Evolutionary conservation across 164 flowering plant genomes (phyloP), one percentile per base, ranked within the genome.

Genomic region (Aristolochia californica): DNA sequence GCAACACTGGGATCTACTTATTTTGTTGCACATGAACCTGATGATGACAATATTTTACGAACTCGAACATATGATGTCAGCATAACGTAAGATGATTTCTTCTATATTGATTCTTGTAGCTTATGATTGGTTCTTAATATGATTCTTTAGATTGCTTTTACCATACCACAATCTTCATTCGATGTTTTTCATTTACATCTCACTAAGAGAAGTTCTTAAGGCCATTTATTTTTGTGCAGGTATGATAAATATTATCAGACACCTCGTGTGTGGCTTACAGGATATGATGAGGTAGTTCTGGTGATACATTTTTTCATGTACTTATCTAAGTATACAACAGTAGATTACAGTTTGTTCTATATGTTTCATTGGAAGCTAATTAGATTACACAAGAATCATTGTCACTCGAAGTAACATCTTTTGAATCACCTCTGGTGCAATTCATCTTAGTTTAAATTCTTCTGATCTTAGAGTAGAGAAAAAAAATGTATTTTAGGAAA

Each of bases 211-310:
- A 34, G 40, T 4, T 34, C 40, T 34, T 9, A 34, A 34, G 40
- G 10, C n/a, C n/a, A n/a, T n/a, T 34, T 7, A 28, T 34, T 17
- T 55, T 43, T 56, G 55, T 67, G 38, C 76, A 93, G 98, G 81
- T 93, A 93, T 79, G 97, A 93, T 65, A 87, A 93, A 77, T 93
- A 93, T 71, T 93, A 85, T 70, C 98, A 88, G 72, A 93, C 98
- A 58, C 98, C 98, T 60, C 97, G 97, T 48, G 93, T 91, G 25
- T 91, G 98, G 98, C 95, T 91, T 62, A 91, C 98, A 64, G 98
- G 98, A 50, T 93, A 93, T 76, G 98, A 88, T 74, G 97, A 93
- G 97, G 97, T 93, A 57, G 47, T 40, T 47, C 16, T 12, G 27
- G 5, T 56, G 13, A 21, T 54, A 2, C 27, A 11, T 25, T 3